phyloP scores from a whole-genome alignment of 2,329 filamentous ascomycete species.

The Fusarium compactum region DNA sequence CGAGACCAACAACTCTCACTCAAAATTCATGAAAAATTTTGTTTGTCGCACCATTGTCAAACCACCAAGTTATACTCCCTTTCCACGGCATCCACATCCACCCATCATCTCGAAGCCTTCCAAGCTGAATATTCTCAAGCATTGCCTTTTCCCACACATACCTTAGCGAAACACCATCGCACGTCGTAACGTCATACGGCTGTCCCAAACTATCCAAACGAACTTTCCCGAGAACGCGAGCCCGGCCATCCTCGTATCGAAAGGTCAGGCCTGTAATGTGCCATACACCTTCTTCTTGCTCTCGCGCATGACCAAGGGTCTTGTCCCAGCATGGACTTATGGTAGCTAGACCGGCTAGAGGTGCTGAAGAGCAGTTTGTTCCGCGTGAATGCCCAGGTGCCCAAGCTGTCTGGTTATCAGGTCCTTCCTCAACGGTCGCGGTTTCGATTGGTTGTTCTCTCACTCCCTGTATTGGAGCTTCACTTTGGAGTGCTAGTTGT shows the following conservation, averaged over 20 bases:
- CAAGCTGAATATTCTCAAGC: background rate
- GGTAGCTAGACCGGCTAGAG: background rate
- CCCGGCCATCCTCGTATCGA: background rate
- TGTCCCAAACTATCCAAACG: background rate
- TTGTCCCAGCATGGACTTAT: background rate
- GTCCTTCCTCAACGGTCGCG: background rate
- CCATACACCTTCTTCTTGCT: too few relatives aligned
- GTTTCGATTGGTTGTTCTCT: background rate
- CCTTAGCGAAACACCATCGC: background rate
- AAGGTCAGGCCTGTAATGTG: background rate
- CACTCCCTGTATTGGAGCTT: background rate
- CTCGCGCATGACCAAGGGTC: too few relatives aligned
- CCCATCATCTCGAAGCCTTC: background rate
- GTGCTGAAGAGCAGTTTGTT: background rate
- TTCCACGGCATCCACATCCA: background rate
- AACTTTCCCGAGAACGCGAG: background rate
- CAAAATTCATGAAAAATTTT: too few relatives aligned
- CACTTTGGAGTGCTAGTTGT: background rate
- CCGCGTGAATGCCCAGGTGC: too few relatives aligned
- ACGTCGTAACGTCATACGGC: background rate
- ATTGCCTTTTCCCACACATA: background rate
- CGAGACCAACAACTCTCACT: too few relatives aligned
- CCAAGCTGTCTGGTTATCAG: fast-evolving
- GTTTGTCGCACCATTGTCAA: background rate
- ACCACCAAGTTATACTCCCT: background rate